Conservation (phyloP, 108 stramenopile species). For the Schizochytrium sp. region DNA sequence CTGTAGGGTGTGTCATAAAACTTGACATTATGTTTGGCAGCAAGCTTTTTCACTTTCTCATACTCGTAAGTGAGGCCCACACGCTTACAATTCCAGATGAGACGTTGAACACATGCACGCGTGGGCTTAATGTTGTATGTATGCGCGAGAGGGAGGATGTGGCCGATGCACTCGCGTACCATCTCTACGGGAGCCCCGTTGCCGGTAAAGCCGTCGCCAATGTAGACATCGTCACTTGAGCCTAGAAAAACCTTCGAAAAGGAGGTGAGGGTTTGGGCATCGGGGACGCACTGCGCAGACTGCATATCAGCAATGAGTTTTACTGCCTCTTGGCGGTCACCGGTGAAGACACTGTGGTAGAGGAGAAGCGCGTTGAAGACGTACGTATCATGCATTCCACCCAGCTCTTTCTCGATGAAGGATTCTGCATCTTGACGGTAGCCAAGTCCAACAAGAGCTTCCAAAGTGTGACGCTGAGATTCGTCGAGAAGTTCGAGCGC, state of each 20-base stretch:
- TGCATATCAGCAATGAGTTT: neutral
- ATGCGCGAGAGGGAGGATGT: neutral
- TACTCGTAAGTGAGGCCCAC: too few relatives aligned
- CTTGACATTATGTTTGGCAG: too few relatives aligned
- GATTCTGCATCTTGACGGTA: neutral
- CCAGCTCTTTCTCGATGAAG: neutral
- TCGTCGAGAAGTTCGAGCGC: too few relatives aligned
- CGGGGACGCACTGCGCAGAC: neutral
- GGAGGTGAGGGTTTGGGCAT: neutral
- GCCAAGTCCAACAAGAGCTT: neutral
- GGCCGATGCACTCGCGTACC: constrained; percentile 20
- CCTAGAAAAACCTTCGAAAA: neutral
- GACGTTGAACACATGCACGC: too few relatives aligned
- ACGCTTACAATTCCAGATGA: too few relatives aligned
- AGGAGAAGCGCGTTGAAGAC: neutral
- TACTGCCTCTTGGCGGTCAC: neutral
- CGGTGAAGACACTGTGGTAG: neutral
- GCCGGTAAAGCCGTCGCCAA: constrained; percentile 14
- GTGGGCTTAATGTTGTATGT: neutral
- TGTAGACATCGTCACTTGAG: constrained; percentile 35
- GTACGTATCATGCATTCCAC: neutral
- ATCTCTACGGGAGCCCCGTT: neutral
- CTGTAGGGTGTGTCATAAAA: too few relatives aligned
- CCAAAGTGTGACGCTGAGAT: too few relatives aligned
- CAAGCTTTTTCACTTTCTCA: too few relatives aligned